Conservation (phyloP, 2,329 filamentous ascomycete genomes). For the Aphanoascus verrucosus region DNA sequence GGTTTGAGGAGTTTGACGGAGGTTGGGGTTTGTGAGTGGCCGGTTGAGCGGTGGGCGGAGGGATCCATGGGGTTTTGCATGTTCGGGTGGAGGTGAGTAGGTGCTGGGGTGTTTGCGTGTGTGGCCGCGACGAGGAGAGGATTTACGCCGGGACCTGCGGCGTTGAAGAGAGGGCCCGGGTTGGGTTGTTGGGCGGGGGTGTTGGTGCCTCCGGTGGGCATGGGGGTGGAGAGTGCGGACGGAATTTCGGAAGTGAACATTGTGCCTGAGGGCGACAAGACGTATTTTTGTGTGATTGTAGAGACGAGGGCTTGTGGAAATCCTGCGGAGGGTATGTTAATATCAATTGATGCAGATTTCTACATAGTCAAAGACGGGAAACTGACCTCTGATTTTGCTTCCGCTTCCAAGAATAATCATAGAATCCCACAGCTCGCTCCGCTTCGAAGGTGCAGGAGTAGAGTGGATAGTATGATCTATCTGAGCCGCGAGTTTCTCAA, state of each 20-base stretch:
- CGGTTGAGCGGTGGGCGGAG: slow-evolving; percentile 45
- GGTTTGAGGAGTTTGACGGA: slow-evolving; percentile 67
- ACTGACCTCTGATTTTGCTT: slow-evolving; percentile 49
- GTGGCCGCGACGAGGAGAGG: slow-evolving; percentile 87
- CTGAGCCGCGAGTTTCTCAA: slow-evolving; percentile 73
- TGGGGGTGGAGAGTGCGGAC: slow-evolving; percentile 81
- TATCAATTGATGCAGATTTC: background rate
- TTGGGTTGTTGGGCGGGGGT: slow-evolving; percentile 50
- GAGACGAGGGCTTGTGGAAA: slow-evolving; percentile 82
- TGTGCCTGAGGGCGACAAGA: slow-evolving; percentile 83
- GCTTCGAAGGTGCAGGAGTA: slow-evolving; percentile 73
- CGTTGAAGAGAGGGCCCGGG: slow-evolving; percentile 44
- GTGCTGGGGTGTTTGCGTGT: slow-evolving; percentile 33
- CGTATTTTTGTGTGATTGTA: slow-evolving; percentile 68
- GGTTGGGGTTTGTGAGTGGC: slow-evolving; percentile 66
- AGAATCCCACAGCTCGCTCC: slow-evolving; percentile 81
- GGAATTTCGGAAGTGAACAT: slow-evolving; percentile 97
- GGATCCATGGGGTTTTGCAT: slow-evolving; percentile 20
- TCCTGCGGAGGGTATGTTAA: slow-evolving; percentile 39
- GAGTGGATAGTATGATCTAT: slow-evolving; percentile 75
- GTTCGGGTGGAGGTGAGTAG: slow-evolving; percentile 29
- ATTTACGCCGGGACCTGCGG: slow-evolving; percentile 58
- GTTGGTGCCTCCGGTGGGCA: slow-evolving; percentile 82
- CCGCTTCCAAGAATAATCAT: slow-evolving; percentile 89
- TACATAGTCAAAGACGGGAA: background rate